These are phyloP conservation scores for Sclerospora graminicola DNA, from an alignment of 352 stramenopile species.

Conservation along the genomic window DNA sequence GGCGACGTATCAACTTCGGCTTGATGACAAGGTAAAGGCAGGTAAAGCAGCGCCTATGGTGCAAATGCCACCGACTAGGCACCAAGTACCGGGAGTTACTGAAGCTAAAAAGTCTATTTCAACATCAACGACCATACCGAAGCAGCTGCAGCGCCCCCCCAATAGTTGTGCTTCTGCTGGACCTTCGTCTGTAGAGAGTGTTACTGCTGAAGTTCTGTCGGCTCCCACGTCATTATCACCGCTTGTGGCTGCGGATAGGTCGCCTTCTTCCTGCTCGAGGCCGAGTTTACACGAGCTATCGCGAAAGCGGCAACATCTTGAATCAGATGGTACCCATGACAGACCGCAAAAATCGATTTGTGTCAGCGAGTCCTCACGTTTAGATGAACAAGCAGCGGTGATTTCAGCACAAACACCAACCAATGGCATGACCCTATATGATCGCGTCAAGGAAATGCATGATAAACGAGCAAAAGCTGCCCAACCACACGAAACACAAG, in stretches of 20 bases:
- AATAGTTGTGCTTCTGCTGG: neutral
- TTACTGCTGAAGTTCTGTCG: slow-evolving; percentile 1
- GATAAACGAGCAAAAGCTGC: slow-evolving; percentile 17
- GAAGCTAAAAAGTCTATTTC: neutral
- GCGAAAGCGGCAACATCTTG: slow-evolving; percentile 22
- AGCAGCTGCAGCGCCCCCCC: neutral
- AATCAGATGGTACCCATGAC: slow-evolving; percentile 4
- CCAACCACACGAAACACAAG: slow-evolving; percentile 4
- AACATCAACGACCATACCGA: neutral
- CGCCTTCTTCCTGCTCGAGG: slow-evolving; percentile 1
- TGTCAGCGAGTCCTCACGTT: neutral
- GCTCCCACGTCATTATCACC: neutral
- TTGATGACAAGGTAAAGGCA: slow-evolving; percentile 18
- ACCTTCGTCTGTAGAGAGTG: neutral
- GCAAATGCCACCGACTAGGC: slow-evolving; percentile 1
- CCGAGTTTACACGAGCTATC: slow-evolving; percentile 6
- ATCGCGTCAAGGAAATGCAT: slow-evolving; percentile 35
- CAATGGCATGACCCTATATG: slow-evolving; percentile 27
- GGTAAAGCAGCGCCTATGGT: slow-evolving; percentile 5
- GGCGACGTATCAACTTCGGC: slow-evolving; percentile 17
- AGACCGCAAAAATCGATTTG: slow-evolving; percentile 11
- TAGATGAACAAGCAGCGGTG: neutral
- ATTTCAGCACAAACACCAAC: neutral
- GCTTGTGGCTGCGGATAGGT: neutral
- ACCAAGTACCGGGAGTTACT: slow-evolving; percentile 1